Percentiles rank a stretch among this genome's conserved stretches.
phyloP scores from a whole-genome alignment of 2,329 filamentous ascomycete species.

The Pezicula radicicola region DNA sequence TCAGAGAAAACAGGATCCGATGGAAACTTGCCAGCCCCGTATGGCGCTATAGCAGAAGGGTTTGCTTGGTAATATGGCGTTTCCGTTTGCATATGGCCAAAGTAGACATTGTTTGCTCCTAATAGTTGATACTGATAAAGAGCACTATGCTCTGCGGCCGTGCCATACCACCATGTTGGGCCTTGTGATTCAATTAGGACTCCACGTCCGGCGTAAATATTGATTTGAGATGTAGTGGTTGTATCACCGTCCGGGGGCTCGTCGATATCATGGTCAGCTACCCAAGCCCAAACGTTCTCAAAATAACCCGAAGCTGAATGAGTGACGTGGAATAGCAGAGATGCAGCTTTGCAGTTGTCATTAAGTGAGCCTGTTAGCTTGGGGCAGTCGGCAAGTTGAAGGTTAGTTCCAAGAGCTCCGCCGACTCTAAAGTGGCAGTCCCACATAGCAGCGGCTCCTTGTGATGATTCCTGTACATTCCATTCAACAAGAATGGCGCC shows the following conservation, averaged over 20 bases:
- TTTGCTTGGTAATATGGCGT: too few relatives aligned
- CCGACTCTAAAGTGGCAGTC: slow-evolving; percentile 36
- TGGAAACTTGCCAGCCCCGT: too few relatives aligned
- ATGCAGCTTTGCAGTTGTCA: slow-evolving; percentile 11
- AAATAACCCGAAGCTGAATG: slow-evolving; percentile 12
- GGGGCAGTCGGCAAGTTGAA: slow-evolving; percentile 29
- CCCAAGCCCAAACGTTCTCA: slow-evolving; percentile 19
- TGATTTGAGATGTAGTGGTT: neutral
- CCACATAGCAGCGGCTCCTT: slow-evolving; percentile 29
- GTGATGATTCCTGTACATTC: slow-evolving; percentile 27
- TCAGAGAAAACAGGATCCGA: too few relatives aligned
- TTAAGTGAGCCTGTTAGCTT: slow-evolving; percentile 21
- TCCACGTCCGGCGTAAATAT: slow-evolving; percentile 10
- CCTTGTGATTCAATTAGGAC: neutral
- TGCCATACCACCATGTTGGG: too few relatives aligned
- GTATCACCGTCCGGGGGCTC: slow-evolving; percentile 13
- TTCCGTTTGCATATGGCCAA: too few relatives aligned
- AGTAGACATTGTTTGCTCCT: too few relatives aligned
- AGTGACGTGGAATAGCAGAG: slow-evolving; percentile 17
- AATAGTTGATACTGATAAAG: too few relatives aligned
- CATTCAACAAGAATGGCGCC: slow-evolving; percentile 37
- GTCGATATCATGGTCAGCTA: slow-evolving; percentile 22
- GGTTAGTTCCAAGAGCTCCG: slow-evolving; percentile 31
- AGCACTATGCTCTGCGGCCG: too few relatives aligned
- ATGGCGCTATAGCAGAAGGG: too few relatives aligned